Evolutionary conservation across 2,329 filamentous ascomycete genomes (phyloP), one percentile per base, ranked within the genome.

Genomic region (Penicillium crustosum): DNA sequence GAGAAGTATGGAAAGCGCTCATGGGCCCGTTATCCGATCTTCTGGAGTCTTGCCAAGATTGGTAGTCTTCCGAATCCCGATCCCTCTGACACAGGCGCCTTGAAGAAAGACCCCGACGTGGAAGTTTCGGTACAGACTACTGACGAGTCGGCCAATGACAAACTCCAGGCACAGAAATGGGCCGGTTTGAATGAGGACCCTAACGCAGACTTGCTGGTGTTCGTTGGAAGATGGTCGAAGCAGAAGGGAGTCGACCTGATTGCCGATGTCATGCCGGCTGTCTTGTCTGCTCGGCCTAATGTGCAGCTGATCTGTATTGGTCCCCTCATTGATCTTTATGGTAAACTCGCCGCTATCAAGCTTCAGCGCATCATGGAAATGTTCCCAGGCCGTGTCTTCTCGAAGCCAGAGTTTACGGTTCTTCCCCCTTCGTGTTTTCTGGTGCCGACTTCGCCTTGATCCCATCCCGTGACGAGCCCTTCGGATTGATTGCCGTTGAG

Each of bases 191-290:
- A 87, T 4, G 79, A 85, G 53, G 81, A 87, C 65, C 83, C 85
- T 1, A 78, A 85, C 27, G 86, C 86, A 2, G 85, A 89, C 57
- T 78, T 89, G 3, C 82, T 89, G 60, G 86, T 89, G 7, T 89
- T 89, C 63, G 86, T 89, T 41, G 86, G 86, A 58, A 82, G 86
- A 58, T 89, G 86, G 86, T 86, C 83, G 10, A 83, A 86, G 79
- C 86, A 89, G 66, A 89, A 89, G 72, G 86, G 86, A 61, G 80
- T 89, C 51, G 86, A 89, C 69, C 75, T 89, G 53, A 88, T 89
- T 64, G 86, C 86, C 17, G 86, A 89, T 65, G 84, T 88, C 38
- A 86, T 88, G 72, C 85, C 86, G 25, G 79, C 81, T 21, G 78
- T 89, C 36, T 77, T 89, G 6, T 85, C 88, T 64, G 78, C 83